Percentiles rank a stretch among this genome's conserved stretches.
Conservation (phyloP, 768 basidiomycete species). For the Ramaria rubella region DNA sequence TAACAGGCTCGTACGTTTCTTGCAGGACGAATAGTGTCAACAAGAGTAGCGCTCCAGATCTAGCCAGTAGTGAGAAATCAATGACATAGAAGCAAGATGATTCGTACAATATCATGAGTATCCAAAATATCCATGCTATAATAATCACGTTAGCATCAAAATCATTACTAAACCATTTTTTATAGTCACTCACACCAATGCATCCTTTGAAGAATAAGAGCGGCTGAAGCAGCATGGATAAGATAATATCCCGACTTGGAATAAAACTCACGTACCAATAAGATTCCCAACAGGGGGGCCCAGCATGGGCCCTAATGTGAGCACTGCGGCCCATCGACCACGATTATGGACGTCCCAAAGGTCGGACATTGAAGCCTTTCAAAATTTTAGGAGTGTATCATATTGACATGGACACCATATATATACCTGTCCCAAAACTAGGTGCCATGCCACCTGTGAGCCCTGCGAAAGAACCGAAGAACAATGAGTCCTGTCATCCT, state of each 20-base stretch:
- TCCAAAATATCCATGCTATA: constrained; percentile 9
- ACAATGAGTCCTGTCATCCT: constrained; percentile 7
- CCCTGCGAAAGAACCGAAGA: neutral
- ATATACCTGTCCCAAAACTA: no score
- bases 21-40: neutral
- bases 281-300: constrained; percentile 7
- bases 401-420: no score
- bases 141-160: neutral
- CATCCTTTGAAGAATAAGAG: neutral
- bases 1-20: constrained; percentile 10
- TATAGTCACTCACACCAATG: constrained; percentile 1
- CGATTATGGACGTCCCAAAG: neutral
- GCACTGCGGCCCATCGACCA: constrained; percentile 3
- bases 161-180: neutral
- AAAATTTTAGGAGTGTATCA: no score
- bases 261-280: neutral
- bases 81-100: neutral
- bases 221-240: neutral
- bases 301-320: constrained; percentile 5
- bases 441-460: no score
- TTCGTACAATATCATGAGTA: constrained; percentile 3
- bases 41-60: neutral
- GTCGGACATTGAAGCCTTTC: constrained; percentile 11
- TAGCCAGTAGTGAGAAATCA: neutral
- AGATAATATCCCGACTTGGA: neutral